Evolutionary conservation across 257 asterid genomes (phyloP).

Genomic region (Solanum sitiens): DNA sequence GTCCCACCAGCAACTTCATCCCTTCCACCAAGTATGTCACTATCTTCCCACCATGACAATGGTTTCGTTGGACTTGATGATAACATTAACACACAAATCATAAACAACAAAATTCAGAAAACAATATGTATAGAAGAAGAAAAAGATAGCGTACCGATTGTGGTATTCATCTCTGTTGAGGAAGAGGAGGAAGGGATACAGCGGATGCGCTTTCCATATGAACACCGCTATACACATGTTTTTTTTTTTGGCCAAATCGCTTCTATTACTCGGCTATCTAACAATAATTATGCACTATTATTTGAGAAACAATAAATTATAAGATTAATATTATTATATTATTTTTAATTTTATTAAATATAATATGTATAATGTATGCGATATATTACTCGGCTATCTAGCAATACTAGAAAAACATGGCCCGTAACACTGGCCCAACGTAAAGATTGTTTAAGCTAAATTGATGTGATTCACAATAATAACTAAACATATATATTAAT

Average conservation of each 20-base stretch:
- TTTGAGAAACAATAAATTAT: no score
- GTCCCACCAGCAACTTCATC: conserved; percentile 77
- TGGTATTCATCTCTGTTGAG: conserved; percentile 74
- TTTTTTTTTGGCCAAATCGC: background rate
- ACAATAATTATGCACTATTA: no score
- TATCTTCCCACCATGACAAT: conserved; percentile 66
- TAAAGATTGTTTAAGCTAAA: no score
- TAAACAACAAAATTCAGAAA: background rate
- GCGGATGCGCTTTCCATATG: conserved; percentile 59
- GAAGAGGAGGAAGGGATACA: conserved; percentile 49
- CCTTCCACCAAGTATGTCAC: conserved; percentile 60
- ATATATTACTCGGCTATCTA: no score
- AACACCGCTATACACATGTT: conserved; percentile 66
- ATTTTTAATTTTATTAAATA: no score
- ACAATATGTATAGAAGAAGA: background rate
- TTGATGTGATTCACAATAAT: no score
- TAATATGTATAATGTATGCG: no score
- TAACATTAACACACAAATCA: background rate
- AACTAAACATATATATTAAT: no score
- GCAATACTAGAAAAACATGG: no score
- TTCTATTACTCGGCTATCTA: no score
- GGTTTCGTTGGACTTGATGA: conserved; percentile 44
- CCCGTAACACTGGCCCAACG: no score
- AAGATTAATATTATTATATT: no score
- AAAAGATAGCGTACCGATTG: conserved; percentile 21